phyloP scores from a whole-genome alignment of 176 grass and related monocot genomes.

The Oropetium thomaeum region DNA sequence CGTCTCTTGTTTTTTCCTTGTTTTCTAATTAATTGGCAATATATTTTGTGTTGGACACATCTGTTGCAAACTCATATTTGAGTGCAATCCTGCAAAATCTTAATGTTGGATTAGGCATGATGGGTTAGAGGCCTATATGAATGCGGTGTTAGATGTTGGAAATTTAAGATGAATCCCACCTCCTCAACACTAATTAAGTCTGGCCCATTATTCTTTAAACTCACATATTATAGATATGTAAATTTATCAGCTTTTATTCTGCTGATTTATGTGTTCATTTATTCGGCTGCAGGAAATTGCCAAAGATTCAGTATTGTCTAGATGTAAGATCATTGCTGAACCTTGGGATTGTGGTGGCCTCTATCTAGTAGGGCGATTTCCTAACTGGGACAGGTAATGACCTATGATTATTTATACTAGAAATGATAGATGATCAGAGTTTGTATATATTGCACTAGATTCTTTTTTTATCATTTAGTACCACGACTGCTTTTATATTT shows the following conservation, averaged over 20 bases:
- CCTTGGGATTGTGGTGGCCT: constrained; percentile 98
- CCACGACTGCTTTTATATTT: background rate
- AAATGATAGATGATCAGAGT: background rate
- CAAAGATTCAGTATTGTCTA: constrained; percentile 78
- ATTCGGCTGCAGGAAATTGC: constrained; percentile 71
- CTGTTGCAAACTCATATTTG: constrained; percentile 3
- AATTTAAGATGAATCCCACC: background rate
- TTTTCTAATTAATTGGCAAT: background rate
- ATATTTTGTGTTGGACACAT: background rate
- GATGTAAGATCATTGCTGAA: constrained; percentile 99
- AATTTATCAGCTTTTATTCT: background rate
- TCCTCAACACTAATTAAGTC: constrained; percentile 1
- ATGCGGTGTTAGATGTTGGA: background rate
- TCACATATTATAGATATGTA: background rate
- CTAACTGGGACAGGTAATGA: constrained; percentile 98
- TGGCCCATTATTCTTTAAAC: background rate
- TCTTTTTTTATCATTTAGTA: background rate
- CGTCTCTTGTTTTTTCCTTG: constrained; percentile 1
- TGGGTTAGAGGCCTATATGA: background rate
- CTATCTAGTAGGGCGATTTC: constrained; percentile 93
- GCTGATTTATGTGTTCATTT: constrained; percentile 26
- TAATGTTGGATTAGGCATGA: background rate
- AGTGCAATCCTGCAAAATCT: background rate
- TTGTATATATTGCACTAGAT: constrained; percentile 7
- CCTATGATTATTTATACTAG: background rate